Conservation (phyloP, 2,329 filamentous ascomycete genomes). For the Ambrosiella cleistominuta region DNA sequence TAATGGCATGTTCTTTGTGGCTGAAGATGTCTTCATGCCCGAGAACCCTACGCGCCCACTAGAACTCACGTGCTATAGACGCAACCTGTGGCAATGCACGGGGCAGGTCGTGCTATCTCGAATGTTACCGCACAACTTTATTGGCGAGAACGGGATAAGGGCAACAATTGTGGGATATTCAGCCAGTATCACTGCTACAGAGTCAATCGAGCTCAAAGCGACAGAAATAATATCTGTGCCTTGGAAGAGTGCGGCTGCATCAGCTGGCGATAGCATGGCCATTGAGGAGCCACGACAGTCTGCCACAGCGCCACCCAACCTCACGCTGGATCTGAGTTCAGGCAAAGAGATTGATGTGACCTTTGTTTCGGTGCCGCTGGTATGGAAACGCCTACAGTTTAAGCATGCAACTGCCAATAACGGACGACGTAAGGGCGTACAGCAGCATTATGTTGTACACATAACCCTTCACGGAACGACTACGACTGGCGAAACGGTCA, state of each 20-base stretch:
- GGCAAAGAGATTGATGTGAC: slow-evolving; percentile 60
- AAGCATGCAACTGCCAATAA: slow-evolving; percentile 95
- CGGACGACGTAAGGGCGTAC: slow-evolving; percentile 77
- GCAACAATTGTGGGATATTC: slow-evolving; percentile 62
- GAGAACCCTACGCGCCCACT: slow-evolving; percentile 40
- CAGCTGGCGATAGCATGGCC: slow-evolving; percentile 16
- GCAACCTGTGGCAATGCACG: slow-evolving; percentile 89
- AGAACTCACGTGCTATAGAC: slow-evolving; percentile 85
- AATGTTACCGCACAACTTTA: slow-evolving; percentile 5
- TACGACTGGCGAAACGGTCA: slow-evolving; percentile 46
- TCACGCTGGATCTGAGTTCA: slow-evolving; percentile 35
- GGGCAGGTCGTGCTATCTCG: slow-evolving; percentile 53
- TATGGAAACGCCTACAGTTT: slow-evolving; percentile 90
- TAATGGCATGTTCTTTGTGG: slow-evolving; percentile 78
- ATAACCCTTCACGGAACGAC: slow-evolving; percentile 68
- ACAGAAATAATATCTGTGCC: slow-evolving; percentile 95
- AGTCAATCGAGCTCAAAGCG: slow-evolving; percentile 79
- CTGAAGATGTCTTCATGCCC: slow-evolving; percentile 59
- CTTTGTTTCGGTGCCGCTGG: slow-evolving; percentile 63
- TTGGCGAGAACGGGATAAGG: slow-evolving; percentile 22
- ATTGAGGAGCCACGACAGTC: slow-evolving; percentile 32
- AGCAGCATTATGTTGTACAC: slow-evolving; percentile 85
- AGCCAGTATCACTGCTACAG: slow-evolving; percentile 66
- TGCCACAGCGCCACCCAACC: slow-evolving; percentile 32
- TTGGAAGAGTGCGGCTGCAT: slow-evolving; percentile 63